Conservation (phyloP, 768 basidiomycete species). For the Lactarius psammicola region DNA sequence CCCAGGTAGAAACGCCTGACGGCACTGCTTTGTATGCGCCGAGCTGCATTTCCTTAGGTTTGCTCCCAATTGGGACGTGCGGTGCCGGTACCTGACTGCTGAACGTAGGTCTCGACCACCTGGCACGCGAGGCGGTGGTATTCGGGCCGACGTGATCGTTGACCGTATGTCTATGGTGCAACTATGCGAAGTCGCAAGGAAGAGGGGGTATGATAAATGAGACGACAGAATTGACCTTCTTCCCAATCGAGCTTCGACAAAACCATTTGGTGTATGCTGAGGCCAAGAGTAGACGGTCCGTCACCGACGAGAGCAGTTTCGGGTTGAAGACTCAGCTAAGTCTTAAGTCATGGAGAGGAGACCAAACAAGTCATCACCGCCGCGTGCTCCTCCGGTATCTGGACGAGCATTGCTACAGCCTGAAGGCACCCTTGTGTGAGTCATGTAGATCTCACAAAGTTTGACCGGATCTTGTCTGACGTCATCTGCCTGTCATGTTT, state of each 20-base stretch:
- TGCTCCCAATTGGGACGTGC: constrained; percentile 34
- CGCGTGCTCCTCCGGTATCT: constrained; percentile 75
- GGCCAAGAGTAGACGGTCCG: constrained; percentile 28
- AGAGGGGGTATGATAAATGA: background rate
- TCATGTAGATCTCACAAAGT: constrained; percentile 58
- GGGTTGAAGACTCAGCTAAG: constrained; percentile 43
- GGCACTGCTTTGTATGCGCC: constrained; percentile 51
- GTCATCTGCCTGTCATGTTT: constrained; percentile 84
- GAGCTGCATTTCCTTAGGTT: constrained; percentile 65
- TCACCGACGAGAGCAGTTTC: constrained; percentile 44
- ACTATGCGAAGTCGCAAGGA: constrained; percentile 1
- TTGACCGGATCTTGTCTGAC: constrained; percentile 89
- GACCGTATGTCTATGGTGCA: constrained; percentile 9
- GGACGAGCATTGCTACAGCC: constrained; percentile 83
- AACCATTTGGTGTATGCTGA: constrained; percentile 27
- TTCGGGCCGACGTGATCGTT: constrained; percentile 1
- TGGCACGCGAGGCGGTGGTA: constrained; percentile 22
- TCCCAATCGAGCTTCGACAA: constrained; percentile 61
- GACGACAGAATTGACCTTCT: constrained; percentile 51
- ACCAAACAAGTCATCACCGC: constrained; percentile 66
- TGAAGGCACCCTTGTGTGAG: constrained; percentile 30
- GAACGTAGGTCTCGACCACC: constrained; percentile 11
- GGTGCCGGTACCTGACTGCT: constrained; percentile 6
- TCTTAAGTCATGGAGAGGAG: constrained; percentile 15
- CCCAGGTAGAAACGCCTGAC: constrained; percentile 45